Evolutionary conservation across 2,329 filamentous ascomycete genomes (phyloP).

Genomic region (Sarocladiaceae sp.): DNA sequence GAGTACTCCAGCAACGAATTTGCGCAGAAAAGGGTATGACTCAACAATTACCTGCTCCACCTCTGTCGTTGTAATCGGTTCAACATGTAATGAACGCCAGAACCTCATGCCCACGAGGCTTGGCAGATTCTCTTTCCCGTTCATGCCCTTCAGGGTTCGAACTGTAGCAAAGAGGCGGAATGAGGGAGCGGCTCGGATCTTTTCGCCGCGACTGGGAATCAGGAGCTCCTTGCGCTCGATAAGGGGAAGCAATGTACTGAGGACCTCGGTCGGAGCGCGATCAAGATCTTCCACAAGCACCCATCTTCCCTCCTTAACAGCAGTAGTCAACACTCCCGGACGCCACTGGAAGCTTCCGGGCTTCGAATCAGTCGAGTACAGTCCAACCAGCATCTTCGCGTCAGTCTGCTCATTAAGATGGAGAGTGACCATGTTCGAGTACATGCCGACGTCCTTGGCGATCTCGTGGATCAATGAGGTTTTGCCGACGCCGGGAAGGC

Average conservation of each 20-base stretch:
- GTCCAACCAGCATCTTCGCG: slow-evolving; percentile 88
- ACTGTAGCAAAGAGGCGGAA: slow-evolving; percentile 93
- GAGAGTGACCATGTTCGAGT: slow-evolving; percentile 80
- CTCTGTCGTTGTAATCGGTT: slow-evolving; percentile 60
- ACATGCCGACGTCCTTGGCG: slow-evolving; percentile 71
- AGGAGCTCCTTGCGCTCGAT: slow-evolving; percentile 89
- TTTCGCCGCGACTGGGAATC: slow-evolving; percentile 83
- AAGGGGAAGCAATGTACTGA: slow-evolving; percentile 85
- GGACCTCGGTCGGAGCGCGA: slow-evolving; percentile 86
- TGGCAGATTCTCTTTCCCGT: slow-evolving; percentile 60
- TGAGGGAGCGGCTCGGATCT: slow-evolving; percentile 70
- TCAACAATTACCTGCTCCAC: slow-evolving; percentile 66
- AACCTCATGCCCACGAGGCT: slow-evolving; percentile 77
- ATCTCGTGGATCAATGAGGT: slow-evolving; percentile 79
- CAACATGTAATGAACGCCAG: slow-evolving; percentile 73
- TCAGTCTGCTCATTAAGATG: slow-evolving; percentile 98
- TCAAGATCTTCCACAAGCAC: slow-evolving; percentile 96
- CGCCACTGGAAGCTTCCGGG: slow-evolving; percentile 91
- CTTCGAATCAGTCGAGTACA: slow-evolving; percentile 84
- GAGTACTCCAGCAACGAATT: slow-evolving; percentile 53
- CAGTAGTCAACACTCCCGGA: slow-evolving; percentile 86
- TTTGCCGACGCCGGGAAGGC: slow-evolving; percentile 83
- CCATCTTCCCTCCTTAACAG: slow-evolving; percentile 91
- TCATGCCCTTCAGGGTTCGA: slow-evolving; percentile 65
- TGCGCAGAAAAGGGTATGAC: slow-evolving; percentile 63